Evolutionary conservation across 2,329 filamentous ascomycete species (phyloP).

Genomic region (Ceratocystiopsis sp.): DNA sequence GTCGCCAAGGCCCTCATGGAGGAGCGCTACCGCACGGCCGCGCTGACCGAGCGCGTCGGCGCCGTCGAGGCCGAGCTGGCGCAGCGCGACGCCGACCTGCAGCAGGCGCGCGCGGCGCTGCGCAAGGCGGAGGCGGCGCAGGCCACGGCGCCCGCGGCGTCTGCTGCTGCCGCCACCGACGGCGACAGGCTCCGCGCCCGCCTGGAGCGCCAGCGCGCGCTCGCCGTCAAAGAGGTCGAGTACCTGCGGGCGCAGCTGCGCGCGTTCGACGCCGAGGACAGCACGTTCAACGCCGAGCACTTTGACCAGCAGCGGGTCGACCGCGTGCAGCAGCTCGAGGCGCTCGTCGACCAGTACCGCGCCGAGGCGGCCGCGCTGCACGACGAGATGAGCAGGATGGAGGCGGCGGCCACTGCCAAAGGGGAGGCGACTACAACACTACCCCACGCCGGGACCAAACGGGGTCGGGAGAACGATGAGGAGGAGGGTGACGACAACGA

Average conservation of each 20-base stretch:
- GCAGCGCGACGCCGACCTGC: slow-evolving; percentile 59
- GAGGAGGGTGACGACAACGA: slow-evolving; percentile 32
- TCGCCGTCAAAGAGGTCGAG: slow-evolving; percentile 85
- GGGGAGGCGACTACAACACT: slow-evolving; percentile 9
- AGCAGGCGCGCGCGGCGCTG: too few relatives aligned
- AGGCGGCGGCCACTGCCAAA: slow-evolving; percentile 20
- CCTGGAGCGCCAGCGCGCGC: slow-evolving; percentile 66
- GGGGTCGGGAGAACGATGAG: slow-evolving; percentile 40
- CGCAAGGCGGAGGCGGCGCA: slow-evolving; percentile 52
- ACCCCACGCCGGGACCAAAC: slow-evolving; percentile 42
- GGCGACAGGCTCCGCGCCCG: slow-evolving; percentile 53
- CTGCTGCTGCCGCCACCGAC: slow-evolving; percentile 11
- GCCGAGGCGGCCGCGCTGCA: slow-evolving; percentile 60
- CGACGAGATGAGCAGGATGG: slow-evolving; percentile 51
- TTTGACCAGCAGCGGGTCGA: slow-evolving; percentile 59
- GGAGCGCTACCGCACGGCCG: slow-evolving; percentile 63
- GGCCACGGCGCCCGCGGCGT: slow-evolving; percentile 33
- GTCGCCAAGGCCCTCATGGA: slow-evolving; percentile 71
- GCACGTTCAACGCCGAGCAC: slow-evolving; percentile 64
- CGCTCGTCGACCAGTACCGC: slow-evolving; percentile 76
- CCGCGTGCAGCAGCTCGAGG: slow-evolving; percentile 66
- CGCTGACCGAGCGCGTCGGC: slow-evolving; percentile 67
- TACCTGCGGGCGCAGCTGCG: slow-evolving; percentile 86
- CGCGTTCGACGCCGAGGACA: slow-evolving; percentile 74
- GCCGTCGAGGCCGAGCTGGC: slow-evolving; percentile 59